Base-by-base conservation (phyloP, 2,329 filamentous ascomycete species). In the Paraphaeosphaeria minitans region DNA sequence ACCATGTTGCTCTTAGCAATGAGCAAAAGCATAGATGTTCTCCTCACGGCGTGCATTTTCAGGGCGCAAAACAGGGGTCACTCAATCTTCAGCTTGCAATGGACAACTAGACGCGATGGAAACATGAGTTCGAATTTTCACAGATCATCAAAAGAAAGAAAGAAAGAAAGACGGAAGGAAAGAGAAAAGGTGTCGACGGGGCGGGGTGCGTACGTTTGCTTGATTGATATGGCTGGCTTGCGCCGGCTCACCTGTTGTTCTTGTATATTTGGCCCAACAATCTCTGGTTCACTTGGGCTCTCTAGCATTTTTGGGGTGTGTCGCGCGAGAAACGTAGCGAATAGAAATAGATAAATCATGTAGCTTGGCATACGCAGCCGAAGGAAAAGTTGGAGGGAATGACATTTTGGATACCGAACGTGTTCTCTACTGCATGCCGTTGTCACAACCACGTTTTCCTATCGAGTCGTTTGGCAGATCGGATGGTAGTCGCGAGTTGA, bases 11-110 rank as follows among this genome's bases (percentile, higher is more conserved):
- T 67, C 57, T 61, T 27, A 62, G 55, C 57, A 63, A 57, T 41
- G 27, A 45, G 47, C 54, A 61, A 67, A 75, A 75, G 72, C 68
- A 75, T 76, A 75, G 72, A 76, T 62, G 66, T 65, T 65, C 65
- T 60, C 66, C 67, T 68, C 66, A 68, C 63, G 66, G 63, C 64
- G 62, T 66, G 70, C 69, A 73, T 74, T 70, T 70, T 63, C 66
- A 64, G 61, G 71, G 71, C 67, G 72, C 70, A 73, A 68, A 59
- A 50, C 47, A 50, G 29, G 31, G 47, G 31, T 24, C 47, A 39
- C 14, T 39, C 37, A 39, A 37, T 21, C 12, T 31, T 48, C 27
- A 57, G 58, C 57, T 54, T 51, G 19, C 39, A 50, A 55, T 42
- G 56, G 56, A 27, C 57, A 58, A 55, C 22, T 62, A 62, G 59